Base-by-base conservation (phyloP, 2,329 filamentous ascomycete genomes). In the Fusarium pseudoanthophilum region DNA sequence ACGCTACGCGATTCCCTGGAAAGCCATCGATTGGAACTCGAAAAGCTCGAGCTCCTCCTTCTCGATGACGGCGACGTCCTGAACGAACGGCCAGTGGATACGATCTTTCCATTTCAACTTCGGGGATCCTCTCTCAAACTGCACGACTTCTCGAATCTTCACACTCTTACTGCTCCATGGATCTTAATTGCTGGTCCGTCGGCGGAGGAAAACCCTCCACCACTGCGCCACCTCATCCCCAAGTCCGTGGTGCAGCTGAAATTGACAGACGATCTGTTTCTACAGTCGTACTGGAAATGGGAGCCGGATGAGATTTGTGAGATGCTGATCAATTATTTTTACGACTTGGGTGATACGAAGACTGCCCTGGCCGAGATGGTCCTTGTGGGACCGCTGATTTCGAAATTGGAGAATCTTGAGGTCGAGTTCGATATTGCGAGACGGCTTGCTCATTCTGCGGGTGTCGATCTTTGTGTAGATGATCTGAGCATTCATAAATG, bases 241-340 rank as follows among this genome's bases (percentile, higher is more conserved):
- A 5, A 10, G 7, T 28, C 18, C 8, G 51, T 39, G 13, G 24
- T 21, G 18, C 13, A 21, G 5, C 51, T 39, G 14, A 4, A 18
- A 20, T 37, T 53, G 34, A 26, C 51, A 11, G 34, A 37, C 13
- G 51, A 53, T 15, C 10, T 53, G 7, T 14, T 11, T 7, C 24
- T 10, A 37, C n/a, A 53, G 2, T n/a, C 0, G 3, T 53, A 28
- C 20, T 53, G 34, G 51, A 3, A 2, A 1, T 53, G 51, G 51
- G 11, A 30, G 30, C 30, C 30, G 9, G 30, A 30, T 30, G 6
- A 28, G 3, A 10, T 53, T 2, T 15, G 1, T 7, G 7, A 4
- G 0, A 28, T 10, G 51, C 3, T 39, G 1, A 5, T 4, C 4
- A 20, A 53, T 0, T 21, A 53, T 13, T 21, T 16, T 24, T 0